Percentiles rank a stretch among this genome's conserved stretches.
phyloP scores from a whole-genome alignment of 2,329 filamentous ascomycete species.

The Calycina marina region DNA sequence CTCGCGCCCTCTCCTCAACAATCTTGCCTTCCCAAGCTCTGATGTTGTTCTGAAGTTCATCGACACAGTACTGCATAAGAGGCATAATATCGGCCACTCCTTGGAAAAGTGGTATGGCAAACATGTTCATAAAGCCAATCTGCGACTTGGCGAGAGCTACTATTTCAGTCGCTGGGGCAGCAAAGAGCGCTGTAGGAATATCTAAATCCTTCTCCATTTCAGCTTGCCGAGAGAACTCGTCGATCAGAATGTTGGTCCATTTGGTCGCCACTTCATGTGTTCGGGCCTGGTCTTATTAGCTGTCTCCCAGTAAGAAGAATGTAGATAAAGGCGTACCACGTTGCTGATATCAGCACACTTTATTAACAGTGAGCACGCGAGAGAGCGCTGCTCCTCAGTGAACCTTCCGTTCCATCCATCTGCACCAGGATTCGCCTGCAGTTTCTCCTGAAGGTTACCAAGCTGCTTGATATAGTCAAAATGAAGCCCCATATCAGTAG shows the following conservation, averaged over 20 bases:
- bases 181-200: constrained; percentile 77
- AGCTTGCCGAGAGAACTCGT: constrained; percentile 88
- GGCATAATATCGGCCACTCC: constrained; percentile 78
- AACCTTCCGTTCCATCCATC: constrained; percentile 67
- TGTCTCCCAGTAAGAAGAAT: constrained; percentile 7
- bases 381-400: constrained; percentile 59
- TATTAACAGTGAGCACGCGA: constrained; percentile 84
- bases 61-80: constrained; percentile 67
- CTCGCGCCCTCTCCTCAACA: constrained; percentile 26
- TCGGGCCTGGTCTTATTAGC: constrained; percentile 47
- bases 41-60: constrained; percentile 69
- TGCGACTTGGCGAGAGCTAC: constrained; percentile 76
- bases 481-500: constrained; percentile 94
- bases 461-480: constrained; percentile 93
- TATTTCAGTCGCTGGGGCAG: constrained; percentile 69
- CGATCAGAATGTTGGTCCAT: constrained; percentile 90
- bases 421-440: constrained; percentile 49
- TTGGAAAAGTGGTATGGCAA: constrained; percentile 83
- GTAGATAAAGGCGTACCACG: constrained; percentile 48
- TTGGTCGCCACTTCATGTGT: constrained; percentile 67
- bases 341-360: constrained; percentile 99
- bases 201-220: constrained; percentile 80
- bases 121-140: constrained; percentile 92
- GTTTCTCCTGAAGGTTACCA: constrained; percentile 63
- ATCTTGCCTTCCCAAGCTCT: constrained; percentile 56